Evolutionary conservation across 2,329 filamentous ascomycete genomes (phyloP), one percentile per base, ranked within the genome.

Genomic region (Colletotrichum tabaci): DNA sequence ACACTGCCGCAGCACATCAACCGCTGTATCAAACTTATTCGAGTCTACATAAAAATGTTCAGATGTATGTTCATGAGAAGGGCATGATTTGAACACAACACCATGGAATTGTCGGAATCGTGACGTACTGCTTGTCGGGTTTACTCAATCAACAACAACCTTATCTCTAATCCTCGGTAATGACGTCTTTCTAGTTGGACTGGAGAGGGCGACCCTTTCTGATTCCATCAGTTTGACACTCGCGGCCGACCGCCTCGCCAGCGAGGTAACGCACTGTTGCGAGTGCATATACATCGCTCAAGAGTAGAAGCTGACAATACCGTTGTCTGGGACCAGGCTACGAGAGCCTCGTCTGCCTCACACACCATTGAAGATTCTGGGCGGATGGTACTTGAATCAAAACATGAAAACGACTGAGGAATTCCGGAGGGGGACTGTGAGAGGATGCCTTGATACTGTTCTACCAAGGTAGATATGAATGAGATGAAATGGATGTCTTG

Each of bases 401-500:
- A 26, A 50, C 61, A 44, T 46, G 61, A 61, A 57, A 60, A 26
- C 47, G 57, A 57, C 35, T 44, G 61, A 56, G 26, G 61, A 49
- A 58, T 46, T 57, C 35, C 40, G 55, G 21, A 42, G 46, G 55
- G 46, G 55, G 23, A 57, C 57, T 42, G 58, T 47, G 44, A 66
- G 40, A 50, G 56, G 66, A 49, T 49, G 61, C 50, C 35, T 47
- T 12, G 23, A 52, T 62, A 26, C 18, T 42, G 26, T 23, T 66
- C 67, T 69, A 67, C 72, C 18, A 47, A 4, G 65, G 66, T 73
- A 72, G 72, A 72, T 56, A 73, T 65, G 69, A 73, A 66, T 69
- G 71, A 73, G 66, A 73, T 61, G 69, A 73, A 71, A 73, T 69
- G 72, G 72, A 73, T 72, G 63, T 68, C 53, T 61, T 55, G 53